Evolutionary conservation across 805 yeast species (phyloP).

Genomic region (Saccharomycopsis selenospora): DNA sequence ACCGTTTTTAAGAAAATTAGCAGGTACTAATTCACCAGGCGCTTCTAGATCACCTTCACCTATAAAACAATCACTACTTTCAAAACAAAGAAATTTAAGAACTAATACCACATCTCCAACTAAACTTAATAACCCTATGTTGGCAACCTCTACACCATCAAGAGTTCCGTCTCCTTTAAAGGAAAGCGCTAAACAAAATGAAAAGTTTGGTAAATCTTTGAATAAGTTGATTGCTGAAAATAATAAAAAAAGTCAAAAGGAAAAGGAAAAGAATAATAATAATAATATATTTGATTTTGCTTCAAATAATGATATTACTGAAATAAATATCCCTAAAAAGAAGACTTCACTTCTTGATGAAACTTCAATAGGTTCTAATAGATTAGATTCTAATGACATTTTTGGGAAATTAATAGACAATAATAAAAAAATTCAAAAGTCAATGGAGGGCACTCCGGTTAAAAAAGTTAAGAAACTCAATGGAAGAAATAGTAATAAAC

Average conservation of each 20-base stretch:
- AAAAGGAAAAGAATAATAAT: neutral
- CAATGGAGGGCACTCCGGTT: neutral
- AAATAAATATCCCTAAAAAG: neutral
- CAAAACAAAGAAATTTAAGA: neutral
- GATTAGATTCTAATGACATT: neutral
- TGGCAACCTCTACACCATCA: neutral
- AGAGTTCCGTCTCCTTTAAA: neutral
- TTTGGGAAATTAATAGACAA: neutral
- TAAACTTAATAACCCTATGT: neutral
- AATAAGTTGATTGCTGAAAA: neutral
- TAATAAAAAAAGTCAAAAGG: no score
- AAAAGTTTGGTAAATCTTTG: neutral
- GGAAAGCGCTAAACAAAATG: neutral
- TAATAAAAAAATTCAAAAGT: neutral
- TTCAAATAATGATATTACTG: neutral
- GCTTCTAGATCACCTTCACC: neutral
- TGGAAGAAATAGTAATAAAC: neutral
- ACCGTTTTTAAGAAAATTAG: neutral
- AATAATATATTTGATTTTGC: neutral
- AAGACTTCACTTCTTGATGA: conserved; percentile 1
- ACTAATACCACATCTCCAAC: neutral
- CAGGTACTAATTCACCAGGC: neutral
- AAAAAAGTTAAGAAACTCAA: conserved; percentile 1
- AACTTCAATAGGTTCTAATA: neutral
- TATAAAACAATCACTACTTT: neutral